These are phyloP conservation scores for Fistulina hepatica DNA, from an alignment of 1,284 basidiomycete species.

Conservation along the genomic window DNA sequence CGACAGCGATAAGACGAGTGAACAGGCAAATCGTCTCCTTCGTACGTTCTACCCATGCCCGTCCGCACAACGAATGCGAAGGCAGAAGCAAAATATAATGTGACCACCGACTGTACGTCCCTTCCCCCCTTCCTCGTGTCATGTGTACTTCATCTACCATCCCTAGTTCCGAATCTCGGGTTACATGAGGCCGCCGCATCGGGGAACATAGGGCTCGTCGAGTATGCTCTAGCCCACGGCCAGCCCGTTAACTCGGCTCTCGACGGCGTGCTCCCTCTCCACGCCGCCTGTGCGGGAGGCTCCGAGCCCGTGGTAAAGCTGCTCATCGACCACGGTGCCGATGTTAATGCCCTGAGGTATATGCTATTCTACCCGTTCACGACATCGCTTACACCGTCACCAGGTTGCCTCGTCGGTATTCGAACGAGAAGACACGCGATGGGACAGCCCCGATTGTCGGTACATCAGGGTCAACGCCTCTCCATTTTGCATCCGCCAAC, in stretches of 20 bases:
- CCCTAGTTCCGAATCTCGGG: conserved; percentile 71
- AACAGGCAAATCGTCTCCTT: too few relatives aligned
- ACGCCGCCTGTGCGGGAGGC: conserved; percentile 84
- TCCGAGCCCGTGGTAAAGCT: conserved; percentile 76
- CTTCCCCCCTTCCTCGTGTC: conserved; percentile 2
- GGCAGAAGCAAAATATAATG: conserved; percentile 66
- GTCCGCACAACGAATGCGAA: conserved; percentile 32
- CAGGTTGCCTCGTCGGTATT: conserved; percentile 72
- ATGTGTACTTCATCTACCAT: conserved; percentile 9
- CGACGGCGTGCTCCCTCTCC: conserved; percentile 84
- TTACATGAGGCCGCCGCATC: conserved; percentile 83
- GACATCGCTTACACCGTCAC: conserved; percentile 9
- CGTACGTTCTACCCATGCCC: too few relatives aligned
- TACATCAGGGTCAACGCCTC: conserved; percentile 75
- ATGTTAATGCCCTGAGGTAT: conserved; percentile 83
- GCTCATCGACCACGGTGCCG: conserved; percentile 82
- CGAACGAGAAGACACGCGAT: conserved; percentile 58
- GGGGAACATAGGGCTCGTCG: conserved; percentile 80
- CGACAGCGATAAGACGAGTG: too few relatives aligned
- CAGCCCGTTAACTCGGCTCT: conserved; percentile 90
- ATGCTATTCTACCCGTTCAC: conserved; percentile 15
- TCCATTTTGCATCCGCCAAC: conserved; percentile 93
- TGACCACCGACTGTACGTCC: conserved; percentile 63
- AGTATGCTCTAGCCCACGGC: conserved; percentile 83
- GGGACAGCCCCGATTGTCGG: conserved; percentile 61